These are phyloP conservation scores for Raphanus raphanistrum DNA, from an alignment of 345 rosid species.

Conservation along the genomic window DNA sequence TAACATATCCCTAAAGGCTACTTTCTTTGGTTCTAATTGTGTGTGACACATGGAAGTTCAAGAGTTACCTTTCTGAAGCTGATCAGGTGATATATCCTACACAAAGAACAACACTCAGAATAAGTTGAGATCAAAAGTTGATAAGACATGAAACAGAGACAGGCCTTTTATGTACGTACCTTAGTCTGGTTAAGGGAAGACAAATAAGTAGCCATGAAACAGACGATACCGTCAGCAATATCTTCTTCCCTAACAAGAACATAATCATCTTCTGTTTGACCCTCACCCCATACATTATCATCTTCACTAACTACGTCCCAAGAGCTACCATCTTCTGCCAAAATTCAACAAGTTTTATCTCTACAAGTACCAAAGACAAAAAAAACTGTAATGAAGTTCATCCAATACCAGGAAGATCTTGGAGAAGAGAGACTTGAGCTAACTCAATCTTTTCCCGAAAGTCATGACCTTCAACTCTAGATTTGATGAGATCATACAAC, in stretches of 20 bases:
- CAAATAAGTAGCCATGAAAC: constrained; percentile 91
- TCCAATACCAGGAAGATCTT: constrained; percentile 37
- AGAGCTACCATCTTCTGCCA: constrained; percentile 61
- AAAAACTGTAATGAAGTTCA: not conserved
- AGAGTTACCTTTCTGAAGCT: constrained; percentile 78
- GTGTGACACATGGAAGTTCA: not conserved
- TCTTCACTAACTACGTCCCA: constrained; percentile 80
- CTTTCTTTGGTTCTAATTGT: not conserved
- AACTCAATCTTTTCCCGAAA: constrained; percentile 75
- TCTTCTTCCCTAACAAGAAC: constrained; percentile 93
- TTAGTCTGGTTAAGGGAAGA: constrained; percentile 83
- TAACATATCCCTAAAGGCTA: not conserved
- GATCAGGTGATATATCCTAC: constrained; percentile 87
- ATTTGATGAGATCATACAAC: constrained; percentile 83
- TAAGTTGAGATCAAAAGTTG: not conserved
- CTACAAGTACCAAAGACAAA: not conserved
- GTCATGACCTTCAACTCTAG: constrained; percentile 74
- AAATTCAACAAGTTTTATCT: not conserved
- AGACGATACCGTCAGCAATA: constrained; percentile 87
- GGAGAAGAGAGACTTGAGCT: constrained; percentile 52
- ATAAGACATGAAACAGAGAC: not conserved
- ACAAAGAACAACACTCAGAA: constrained; percentile 26
- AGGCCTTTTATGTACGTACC: constrained; percentile 19
- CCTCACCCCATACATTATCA: constrained; percentile 69
- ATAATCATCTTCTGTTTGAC: constrained; percentile 65